Evolutionary conservation across 2,329 filamentous ascomycete species (phyloP).

Genomic region (Hymenoscyphus linearis): DNA sequence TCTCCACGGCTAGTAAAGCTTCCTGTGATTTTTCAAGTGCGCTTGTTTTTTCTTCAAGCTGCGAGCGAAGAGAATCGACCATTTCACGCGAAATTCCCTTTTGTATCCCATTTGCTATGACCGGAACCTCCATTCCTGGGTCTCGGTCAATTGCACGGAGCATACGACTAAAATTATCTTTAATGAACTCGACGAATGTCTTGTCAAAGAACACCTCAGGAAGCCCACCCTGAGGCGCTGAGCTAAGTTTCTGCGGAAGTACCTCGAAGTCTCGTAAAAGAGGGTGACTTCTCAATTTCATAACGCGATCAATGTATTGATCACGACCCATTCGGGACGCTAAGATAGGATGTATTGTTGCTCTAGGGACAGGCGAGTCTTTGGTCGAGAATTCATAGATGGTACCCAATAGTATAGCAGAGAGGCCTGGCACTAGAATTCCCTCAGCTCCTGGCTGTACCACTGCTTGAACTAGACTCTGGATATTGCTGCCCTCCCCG

Average conservation of each 20-base stretch:
- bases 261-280: slow-evolving; percentile 88
- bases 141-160: slow-evolving; percentile 84
- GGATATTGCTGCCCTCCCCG: slow-evolving; percentile 85
- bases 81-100: slow-evolving; percentile 92
- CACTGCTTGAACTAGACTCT: slow-evolving; percentile 73
- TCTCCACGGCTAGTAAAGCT: slow-evolving; percentile 42
- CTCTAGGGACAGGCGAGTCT: slow-evolving; percentile 82
- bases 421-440: slow-evolving; percentile 72
- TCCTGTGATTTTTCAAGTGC: slow-evolving; percentile 44
- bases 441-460: slow-evolving; percentile 53
- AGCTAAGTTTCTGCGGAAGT: slow-evolving; percentile 61
- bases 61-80: slow-evolving; percentile 74
- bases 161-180: slow-evolving; percentile 88
- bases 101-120: slow-evolving; percentile 72
- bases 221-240: slow-evolving; percentile 47
- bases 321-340: slow-evolving; percentile 75
- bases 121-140: slow-evolving; percentile 78
- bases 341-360: slow-evolving; percentile 74
- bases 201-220: slow-evolving; percentile 83
- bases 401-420: slow-evolving; percentile 77
- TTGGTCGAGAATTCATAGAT: slow-evolving; percentile 97
- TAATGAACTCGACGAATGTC: slow-evolving; percentile 87
- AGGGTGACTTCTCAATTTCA: slow-evolving; percentile 70
- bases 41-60: slow-evolving; percentile 67
- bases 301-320: slow-evolving; percentile 77